Base-by-base conservation (phyloP, 768 basidiomycete species). In the Nidularia sp. region DNA sequence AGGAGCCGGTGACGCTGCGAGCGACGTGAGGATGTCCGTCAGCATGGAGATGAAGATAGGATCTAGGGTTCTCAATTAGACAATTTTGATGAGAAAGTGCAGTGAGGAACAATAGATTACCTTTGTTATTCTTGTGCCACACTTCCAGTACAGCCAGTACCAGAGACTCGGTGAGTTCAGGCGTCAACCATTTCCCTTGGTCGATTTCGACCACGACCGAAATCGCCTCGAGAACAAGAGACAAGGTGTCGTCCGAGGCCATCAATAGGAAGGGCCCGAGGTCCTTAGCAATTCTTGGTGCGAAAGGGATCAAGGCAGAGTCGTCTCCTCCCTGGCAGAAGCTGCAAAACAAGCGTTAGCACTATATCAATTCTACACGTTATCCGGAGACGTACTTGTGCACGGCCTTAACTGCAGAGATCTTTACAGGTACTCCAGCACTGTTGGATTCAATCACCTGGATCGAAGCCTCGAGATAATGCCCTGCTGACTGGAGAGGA, bases 331-430 rank as follows among this genome's bases (percentile, higher is more conserved):
- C 80, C 52, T 84, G 75, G 67, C 81, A 88, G 71, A 90, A 90
- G 63, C 88, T 90, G 52, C 15, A 52, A n/a, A 53, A 49, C 50
- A 34, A 44, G 25, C 9, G 57, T 62, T 34, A 53, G 25, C 6
- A 47, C 3, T 25, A 29, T 10, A 44, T 53, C 41, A 51, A 32
- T 6, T 49, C 54, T 42, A n/a, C 9, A 33, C 3, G 22, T 18
- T 3, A 10, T 7, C 13, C 44, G 6, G 31, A n/a, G 1, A 65
- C 84, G 53, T 60, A 98, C 97, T 98, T 95, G 61, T 90, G 85
- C 36, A 98, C 78, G 2, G 96, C 93, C 66, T 92, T 90, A 29
- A 98, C 88, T 7, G 96, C 95, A 1, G 93, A 95, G 4, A 98
- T 77, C 68, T 98, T 98, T 61, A 98, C 88, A 0, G 93, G 90